These are phyloP conservation scores for Helichrysum umbraculigerum DNA, from an alignment of 129 eudicot genomes.

Conservation along the genomic window DNA sequence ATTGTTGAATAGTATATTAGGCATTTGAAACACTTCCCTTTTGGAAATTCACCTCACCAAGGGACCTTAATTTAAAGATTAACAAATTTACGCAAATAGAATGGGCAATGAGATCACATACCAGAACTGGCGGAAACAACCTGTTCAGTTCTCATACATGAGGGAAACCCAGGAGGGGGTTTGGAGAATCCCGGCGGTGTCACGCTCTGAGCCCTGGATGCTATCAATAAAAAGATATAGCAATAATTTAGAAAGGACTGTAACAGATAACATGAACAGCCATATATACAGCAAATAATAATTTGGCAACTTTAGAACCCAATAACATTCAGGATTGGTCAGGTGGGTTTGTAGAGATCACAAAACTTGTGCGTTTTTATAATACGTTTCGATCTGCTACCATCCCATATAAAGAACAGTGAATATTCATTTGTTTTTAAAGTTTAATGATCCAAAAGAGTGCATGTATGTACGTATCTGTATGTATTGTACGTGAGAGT, in stretches of 20 bases:
- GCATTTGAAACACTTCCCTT: not conserved
- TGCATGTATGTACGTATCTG: not conserved
- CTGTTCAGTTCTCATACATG: slow-evolving; percentile 36
- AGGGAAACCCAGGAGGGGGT: slow-evolving; percentile 66
- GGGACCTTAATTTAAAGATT: not conserved
- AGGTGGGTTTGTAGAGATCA: not conserved
- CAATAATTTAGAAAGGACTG: slow-evolving; percentile 6
- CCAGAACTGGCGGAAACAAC: slow-evolving; percentile 47
- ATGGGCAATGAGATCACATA: slow-evolving; percentile 16
- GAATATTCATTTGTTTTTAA: not conserved
- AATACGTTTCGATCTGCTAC: not conserved
- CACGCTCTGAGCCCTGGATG: slow-evolving; percentile 41
- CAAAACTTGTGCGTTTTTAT: not conserved
- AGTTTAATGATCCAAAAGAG: slow-evolving; percentile 8
- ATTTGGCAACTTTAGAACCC: not conserved
- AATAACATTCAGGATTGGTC: not conserved
- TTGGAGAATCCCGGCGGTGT: slow-evolving; percentile 62
- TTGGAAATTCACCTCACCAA: not conserved
- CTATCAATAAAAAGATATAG: slow-evolving; percentile 30
- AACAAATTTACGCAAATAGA: not conserved
- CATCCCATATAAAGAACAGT: not conserved
- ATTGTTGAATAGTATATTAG: not conserved
- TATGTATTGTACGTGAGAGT: not conserved
- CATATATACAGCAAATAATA: slow-evolving; percentile 1
- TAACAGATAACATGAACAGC: not conserved